phyloP scores from a whole-genome alignment of 768 basidiomycete species.

The Tylopilus sp. region DNA sequence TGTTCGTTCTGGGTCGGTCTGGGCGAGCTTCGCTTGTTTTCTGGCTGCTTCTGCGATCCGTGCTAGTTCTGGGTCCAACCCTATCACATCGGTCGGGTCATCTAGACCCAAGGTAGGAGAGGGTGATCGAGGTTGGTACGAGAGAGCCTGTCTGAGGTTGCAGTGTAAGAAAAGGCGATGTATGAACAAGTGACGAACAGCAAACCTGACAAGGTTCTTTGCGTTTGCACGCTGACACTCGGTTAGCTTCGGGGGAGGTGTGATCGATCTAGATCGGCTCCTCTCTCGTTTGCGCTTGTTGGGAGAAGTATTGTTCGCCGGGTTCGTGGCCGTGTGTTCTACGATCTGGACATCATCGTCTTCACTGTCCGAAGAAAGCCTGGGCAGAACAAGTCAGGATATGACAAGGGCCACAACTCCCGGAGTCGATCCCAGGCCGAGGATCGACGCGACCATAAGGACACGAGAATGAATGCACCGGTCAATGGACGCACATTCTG shows the following conservation, averaged over 20 bases:
- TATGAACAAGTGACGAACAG: not conserved
- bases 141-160: constrained; percentile 46
- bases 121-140: constrained; percentile 36
- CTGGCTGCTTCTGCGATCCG: constrained; percentile 46
- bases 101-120: constrained; percentile 45
- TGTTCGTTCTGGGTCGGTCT: constrained; percentile 20
- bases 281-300: constrained; percentile 46
- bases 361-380: constrained; percentile 41
- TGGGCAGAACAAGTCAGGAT: constrained; percentile 15
- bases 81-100: constrained; percentile 47
- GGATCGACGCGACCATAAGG: not conserved
- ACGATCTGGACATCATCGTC: constrained; percentile 44
- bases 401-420: constrained; percentile 7
- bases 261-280: constrained; percentile 69
- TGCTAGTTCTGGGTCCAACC: constrained; percentile 61
- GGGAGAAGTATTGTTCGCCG: constrained; percentile 19
- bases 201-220: constrained; percentile 59
- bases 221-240: constrained; percentile 53
- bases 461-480: not conserved
- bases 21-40: constrained; percentile 26
- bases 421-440: constrained; percentile 7
- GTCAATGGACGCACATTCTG: constrained; percentile 37
- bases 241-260: constrained; percentile 67
- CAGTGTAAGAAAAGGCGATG: constrained; percentile 1
- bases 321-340: constrained; percentile 29